Conservation (phyloP, 805 yeast species). For the Millerozyma acaciae region DNA sequence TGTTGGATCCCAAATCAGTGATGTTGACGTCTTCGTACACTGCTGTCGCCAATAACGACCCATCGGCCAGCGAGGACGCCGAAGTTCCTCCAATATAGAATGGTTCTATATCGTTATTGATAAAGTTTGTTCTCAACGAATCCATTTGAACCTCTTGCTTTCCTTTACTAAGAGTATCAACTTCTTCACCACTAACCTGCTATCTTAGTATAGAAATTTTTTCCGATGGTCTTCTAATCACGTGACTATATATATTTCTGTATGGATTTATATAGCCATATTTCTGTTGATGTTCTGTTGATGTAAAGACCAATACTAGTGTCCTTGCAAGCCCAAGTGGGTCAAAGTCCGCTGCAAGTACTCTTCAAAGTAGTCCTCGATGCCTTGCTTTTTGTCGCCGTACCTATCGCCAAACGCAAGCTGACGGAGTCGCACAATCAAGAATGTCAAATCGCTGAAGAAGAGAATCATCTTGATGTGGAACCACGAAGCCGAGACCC, state of each 20-base stretch:
- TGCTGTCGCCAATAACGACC: slow-evolving; percentile 70
- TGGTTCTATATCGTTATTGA: slow-evolving; percentile 59
- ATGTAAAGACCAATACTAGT: too few relatives aligned
- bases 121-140: slow-evolving; percentile 37
- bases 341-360: slow-evolving; percentile 41
- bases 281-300: too few relatives aligned
- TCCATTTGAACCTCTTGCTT: too few relatives aligned
- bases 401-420: slow-evolving; percentile 26
- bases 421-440: slow-evolving; percentile 30
- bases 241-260: too few relatives aligned
- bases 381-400: slow-evolving; percentile 32
- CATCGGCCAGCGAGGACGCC: slow-evolving; percentile 64
- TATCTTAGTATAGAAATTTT: too few relatives aligned
- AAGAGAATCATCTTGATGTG: slow-evolving; percentile 21
- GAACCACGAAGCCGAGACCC: too few relatives aligned
- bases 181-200: too few relatives aligned
- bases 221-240: too few relatives aligned
- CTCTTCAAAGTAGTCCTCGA: slow-evolving; percentile 45
- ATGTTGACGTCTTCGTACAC: slow-evolving; percentile 72
- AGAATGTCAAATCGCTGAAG: slow-evolving; percentile 30
- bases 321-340: slow-evolving; percentile 41
- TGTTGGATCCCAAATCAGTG: slow-evolving; percentile 58
- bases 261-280: too few relatives aligned
- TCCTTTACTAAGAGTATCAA: too few relatives aligned
- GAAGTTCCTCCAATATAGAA: slow-evolving; percentile 83